phyloP scores from a whole-genome alignment of 768 basidiomycete genomes.

The Russula olivacea region DNA sequence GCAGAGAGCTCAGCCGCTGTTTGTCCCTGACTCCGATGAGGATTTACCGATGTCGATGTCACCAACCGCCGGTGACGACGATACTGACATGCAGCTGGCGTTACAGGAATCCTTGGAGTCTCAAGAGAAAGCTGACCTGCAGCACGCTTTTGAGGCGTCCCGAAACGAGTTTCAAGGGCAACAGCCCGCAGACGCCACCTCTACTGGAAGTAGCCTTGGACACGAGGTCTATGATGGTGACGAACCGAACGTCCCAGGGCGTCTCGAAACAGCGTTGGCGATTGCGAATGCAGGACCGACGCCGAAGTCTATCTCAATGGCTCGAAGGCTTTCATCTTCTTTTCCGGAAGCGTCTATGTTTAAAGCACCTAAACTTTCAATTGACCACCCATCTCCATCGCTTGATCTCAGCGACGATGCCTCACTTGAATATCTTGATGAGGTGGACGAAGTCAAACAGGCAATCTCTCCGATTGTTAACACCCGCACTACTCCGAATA shows the following conservation, averaged over 20 bases:
- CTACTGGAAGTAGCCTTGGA: conserved; percentile 1
- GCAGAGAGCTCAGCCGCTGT: conserved; percentile 42
- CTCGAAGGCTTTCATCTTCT: background rate
- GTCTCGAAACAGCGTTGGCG: conserved; percentile 61
- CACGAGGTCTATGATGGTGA: conserved; percentile 34
- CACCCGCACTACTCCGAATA: conserved; percentile 5
- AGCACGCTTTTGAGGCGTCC: conserved; percentile 32
- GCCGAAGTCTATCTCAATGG: conserved; percentile 25
- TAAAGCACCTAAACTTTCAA: conserved; percentile 36
- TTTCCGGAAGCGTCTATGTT: conserved; percentile 31
- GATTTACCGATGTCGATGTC: conserved; percentile 26
- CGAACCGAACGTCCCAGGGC: conserved; percentile 46
- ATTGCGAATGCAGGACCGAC: conserved; percentile 54
- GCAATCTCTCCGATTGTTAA: background rate
- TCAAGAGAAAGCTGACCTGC: conserved; percentile 31
- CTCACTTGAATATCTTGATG: conserved; percentile 18
- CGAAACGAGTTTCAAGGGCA: conserved; percentile 6
- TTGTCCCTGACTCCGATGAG: conserved; percentile 50
- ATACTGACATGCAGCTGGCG: conserved; percentile 52
- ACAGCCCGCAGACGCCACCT: conserved; percentile 16
- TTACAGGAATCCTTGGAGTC: conserved; percentile 55
- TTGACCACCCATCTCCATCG: conserved; percentile 6
- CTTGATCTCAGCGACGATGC: conserved; percentile 8
- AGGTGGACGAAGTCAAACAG: conserved; percentile 1
- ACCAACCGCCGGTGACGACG: conserved; percentile 42